These are phyloP conservation scores for Tulasnella sp. DNA, from an alignment of 768 basidiomycete genomes.

Conservation along the genomic window DNA sequence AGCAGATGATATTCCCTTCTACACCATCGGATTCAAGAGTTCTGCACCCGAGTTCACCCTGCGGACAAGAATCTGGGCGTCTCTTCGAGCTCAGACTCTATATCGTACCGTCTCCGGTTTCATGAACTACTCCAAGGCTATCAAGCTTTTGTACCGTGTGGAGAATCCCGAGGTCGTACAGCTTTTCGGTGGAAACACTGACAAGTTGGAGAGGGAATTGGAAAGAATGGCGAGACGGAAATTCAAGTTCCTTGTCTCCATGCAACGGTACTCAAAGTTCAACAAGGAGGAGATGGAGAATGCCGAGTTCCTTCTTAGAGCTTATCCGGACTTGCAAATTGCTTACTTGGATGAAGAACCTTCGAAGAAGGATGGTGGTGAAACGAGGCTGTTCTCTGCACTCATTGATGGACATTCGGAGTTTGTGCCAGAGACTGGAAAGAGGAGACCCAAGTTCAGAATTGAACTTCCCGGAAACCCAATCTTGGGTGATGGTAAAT, in stretches of 20 bases:
- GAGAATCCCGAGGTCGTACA: conserved; percentile 99
- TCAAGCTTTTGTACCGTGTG: conserved; percentile 97
- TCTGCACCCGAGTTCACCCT: conserved; percentile 97
- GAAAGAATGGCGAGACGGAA: conserved; percentile 96
- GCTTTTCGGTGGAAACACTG: conserved; percentile 92
- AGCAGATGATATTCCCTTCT: conserved; percentile 89
- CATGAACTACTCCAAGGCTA: conserved; percentile 99
- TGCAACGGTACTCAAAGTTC: conserved; percentile 99
- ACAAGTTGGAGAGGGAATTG: conserved; percentile 88
- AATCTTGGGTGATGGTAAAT: conserved; percentile 97
- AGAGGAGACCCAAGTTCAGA: conserved; percentile 90
- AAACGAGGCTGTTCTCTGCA: conserved; percentile 87
- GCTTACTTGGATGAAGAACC: conserved; percentile 97
- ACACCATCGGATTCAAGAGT: conserved; percentile 98
- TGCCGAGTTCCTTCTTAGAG: conserved; percentile 91
- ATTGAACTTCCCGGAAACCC: conserved; percentile 98
- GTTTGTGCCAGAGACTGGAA: conserved; percentile 77
- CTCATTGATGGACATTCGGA: conserved; percentile 98
- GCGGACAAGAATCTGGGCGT: conserved; percentile 98
- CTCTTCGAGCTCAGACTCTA: conserved; percentile 92
- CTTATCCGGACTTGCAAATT: conserved; percentile 97
- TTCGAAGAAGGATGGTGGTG: conserved; percentile 85
- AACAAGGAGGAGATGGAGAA: conserved; percentile 99
- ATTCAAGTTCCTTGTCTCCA: conserved; percentile 98
- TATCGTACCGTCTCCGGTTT: conserved; percentile 98